A percentile compares a stretch with the other conserved stretches of the same genome.
phyloP scores from a whole-genome alignment of 208 protist genomes.

The Vickermania ingenoplastis region DNA sequence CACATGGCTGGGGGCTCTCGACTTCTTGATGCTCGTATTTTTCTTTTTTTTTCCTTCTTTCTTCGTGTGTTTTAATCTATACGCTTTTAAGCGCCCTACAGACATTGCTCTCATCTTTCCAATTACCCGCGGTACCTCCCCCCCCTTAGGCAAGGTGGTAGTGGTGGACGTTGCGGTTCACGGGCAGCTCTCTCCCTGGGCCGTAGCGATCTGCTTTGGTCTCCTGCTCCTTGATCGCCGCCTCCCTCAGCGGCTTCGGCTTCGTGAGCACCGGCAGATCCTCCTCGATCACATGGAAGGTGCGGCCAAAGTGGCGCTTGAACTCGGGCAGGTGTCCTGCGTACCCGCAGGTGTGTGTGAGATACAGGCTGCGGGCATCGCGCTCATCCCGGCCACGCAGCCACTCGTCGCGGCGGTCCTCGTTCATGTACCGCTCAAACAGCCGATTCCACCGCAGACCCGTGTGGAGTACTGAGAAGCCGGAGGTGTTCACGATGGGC shows the following conservation, averaged over 20 bases:
- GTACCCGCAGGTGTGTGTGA: constrained; percentile 63
- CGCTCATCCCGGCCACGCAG: constrained; percentile 46
- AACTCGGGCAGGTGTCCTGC: constrained; percentile 71
- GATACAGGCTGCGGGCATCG: constrained; percentile 42
- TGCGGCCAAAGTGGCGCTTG: constrained; percentile 68
- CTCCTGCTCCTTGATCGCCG: not conserved
- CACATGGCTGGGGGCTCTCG: too few species aligned
- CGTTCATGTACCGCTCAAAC: constrained; percentile 54
- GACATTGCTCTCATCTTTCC: too few species aligned
- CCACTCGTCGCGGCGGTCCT: constrained; percentile 73
- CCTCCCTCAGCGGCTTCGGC: constrained; percentile 28
- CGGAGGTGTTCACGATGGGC: not conserved
- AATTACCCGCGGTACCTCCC: too few species aligned
- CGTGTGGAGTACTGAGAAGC: constrained; percentile 24
- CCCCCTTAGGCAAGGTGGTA: constrained; percentile 44
- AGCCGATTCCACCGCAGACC: constrained; percentile 19
- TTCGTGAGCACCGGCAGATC: constrained; percentile 60
- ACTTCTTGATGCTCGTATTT: too few species aligned
- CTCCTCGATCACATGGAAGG: constrained; percentile 85
- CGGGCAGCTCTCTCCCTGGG: constrained; percentile 38
- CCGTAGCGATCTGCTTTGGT: constrained; percentile 43
- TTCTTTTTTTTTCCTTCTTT: too few species aligned
- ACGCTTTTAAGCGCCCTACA: too few species aligned
- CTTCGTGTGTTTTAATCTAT: too few species aligned
- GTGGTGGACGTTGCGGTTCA: constrained; percentile 54